Base-by-base conservation (phyloP, 2,329 filamentous ascomycete species). In the Colletotrichum sp. region DNA sequence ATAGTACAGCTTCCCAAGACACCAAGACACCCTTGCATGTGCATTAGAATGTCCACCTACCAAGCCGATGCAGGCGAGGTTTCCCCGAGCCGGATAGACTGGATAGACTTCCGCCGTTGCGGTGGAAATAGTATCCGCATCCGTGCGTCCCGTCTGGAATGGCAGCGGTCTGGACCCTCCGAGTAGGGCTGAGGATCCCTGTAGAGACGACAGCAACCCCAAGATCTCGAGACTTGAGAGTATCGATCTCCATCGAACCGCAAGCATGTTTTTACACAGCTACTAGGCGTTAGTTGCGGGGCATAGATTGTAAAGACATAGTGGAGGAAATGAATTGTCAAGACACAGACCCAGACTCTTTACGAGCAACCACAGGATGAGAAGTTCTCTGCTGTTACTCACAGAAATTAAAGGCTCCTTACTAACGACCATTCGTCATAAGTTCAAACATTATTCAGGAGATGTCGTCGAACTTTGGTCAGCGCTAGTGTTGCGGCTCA, bases 11-110 rank as follows among this genome's bases (percentile, higher is more conserved):
- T 38, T 38, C 3, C 32, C 32, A 28, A 26, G n/a, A 32, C 28
- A 21, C 28, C 18, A 26, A 67, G 24, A n/a, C 24, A 67, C 65
- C 65, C 65, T 57, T 67, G 65, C 65, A 67, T 28, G 13, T 36
- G 64, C 28, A 55, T 67, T n/a, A 9, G 5, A 52, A 43, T 21
- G 24, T 36, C 43, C 38, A 28, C 61, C n/a, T 32, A 12, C 32
- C 61, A 34, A 28, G 32, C n/a, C 60, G 61, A 38, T 24, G 61
- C 18, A 64, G 61, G 61, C n/a, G 30, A 63, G 30, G 57, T 61
- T 30, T 61, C 57, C 26, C 43, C 43, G 43, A 52, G n/a, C 43
- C 10, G 43, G 43, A 21, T 30, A n/a, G 55, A 26, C 55, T 58
- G 21, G 60, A 8, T 26, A 64, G 34, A 36, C 61, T 64, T 64